Evolutionary conservation across 176 grass and related monocot genomes (phyloP), one percentile per base, ranked within the genome.

Genomic region (Oryza meyeriana): DNA sequence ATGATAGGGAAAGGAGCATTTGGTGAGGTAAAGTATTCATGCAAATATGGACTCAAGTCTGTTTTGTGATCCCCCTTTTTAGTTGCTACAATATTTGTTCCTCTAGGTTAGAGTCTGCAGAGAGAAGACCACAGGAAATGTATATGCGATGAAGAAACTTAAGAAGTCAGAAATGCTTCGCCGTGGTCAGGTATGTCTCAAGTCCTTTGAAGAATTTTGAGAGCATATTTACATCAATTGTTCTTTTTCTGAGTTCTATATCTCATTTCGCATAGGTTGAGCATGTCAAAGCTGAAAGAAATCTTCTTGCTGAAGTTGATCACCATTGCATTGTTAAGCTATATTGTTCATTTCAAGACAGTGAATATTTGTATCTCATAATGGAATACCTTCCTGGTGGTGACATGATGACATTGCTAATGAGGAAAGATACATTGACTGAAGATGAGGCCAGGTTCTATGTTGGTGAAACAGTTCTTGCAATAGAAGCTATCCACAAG

Each of bases 1-100:
- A 94, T 95, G 92, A 95, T 99, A 80, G 96, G 96, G 44, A 99
- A 99, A 77, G 96, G 96, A 66, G 96, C 93, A 82, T 99, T 99
- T 90, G 96, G 96, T 64, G 96, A 99, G 93, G 96, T 99, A 93
- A 84, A 81, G 13, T 33, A 22, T 83, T 22, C 72, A 31, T 72
- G 50, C 84, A 63, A 77, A 86, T n/a, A 22, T 26, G 38, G 14
- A 45, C 8, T 26, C 12, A 22, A n/a, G 10, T 78, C 5, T 61
- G 18, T 80, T 62, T 39, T 40, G 26, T 55, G 61, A 4, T 55
- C 14, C 10, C 44, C 83, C 30, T 28, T 74, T 70, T 48, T 28
- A 13, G 12, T 79, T 72, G 32, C 30, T 64, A 27, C 35, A 68
- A 66, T 80, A 68, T 72, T 72, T 85, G 66, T 34, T 77, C 36